Evolutionary conservation across 2,329 filamentous ascomycete species (phyloP), one percentile per base, ranked within the genome.

Genomic region (Beauveria caledonica): DNA sequence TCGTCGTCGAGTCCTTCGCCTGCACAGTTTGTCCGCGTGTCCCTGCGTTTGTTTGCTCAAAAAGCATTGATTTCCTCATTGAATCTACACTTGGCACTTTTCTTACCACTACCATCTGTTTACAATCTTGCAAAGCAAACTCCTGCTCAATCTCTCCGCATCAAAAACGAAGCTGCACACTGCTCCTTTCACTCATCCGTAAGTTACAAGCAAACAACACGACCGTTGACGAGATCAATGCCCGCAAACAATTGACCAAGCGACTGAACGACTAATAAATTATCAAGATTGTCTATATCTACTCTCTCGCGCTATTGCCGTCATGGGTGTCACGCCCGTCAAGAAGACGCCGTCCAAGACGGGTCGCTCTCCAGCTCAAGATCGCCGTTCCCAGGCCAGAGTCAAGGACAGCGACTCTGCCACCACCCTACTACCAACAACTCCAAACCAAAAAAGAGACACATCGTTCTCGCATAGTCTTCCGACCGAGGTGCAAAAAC

Each of bases 301-400:
- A 17, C n/a, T 27, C 7, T 29, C 39, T 39, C n/a, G 19, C 27
- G 49, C 6, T 11, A 10, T 25, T 39, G 3, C 4, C 55, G 62
- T 19, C n/a, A 66, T 66, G 64, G 63, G 63, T 27, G 60, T 62
- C 19, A 60, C 56, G 15, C 36, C 52, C 2, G 53, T 50, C 9
- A 64, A 63, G n/a, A 67, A 63, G 59, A 64, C 62, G 3, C 63
- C 67, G 29, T 56, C 66, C 52, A 68, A 66, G 54, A 46, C 48
- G 19, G 55, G 50, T 11, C 59, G 60, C 17, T 64, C 65, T 17
- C 56, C 63, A 7, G 61, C 63, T 7, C 62, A 62, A 19, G 42
- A 62, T 25, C 62, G 58, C n/a, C 58, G 62, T 11, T 64, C 66
- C 10, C 42, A 56, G 15, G 55, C 62, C 1, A 62, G 62, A 42